phyloP scores from a whole-genome alignment of 148 eudicot species.

The Agrostemma githago region DNA sequence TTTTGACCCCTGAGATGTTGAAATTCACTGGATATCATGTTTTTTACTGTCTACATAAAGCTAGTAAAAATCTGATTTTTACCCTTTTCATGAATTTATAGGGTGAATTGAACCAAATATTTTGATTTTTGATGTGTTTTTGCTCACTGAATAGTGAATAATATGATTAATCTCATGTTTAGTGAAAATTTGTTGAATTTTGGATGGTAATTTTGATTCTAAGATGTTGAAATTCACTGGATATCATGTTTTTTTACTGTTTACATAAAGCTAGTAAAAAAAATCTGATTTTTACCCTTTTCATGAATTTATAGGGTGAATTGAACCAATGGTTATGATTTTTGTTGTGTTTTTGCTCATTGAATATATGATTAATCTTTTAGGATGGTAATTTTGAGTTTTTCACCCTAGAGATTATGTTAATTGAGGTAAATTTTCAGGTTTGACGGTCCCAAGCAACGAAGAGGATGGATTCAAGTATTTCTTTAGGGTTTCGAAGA shows the following conservation, averaged over 20 bases:
- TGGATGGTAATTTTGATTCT: neutral
- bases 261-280: no score
- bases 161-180: neutral
- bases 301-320: no score
- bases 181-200: neutral
- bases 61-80: neutral
- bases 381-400: no score
- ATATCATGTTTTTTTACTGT: neutral
- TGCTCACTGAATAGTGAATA: neutral
- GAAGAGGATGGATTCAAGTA: slow-evolving; percentile 86
- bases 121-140: neutral
- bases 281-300: no score
- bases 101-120: neutral
- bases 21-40: neutral
- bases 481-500: slow-evolving; percentile 85
- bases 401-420: slow-evolving; percentile 6
- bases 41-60: no score
- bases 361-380: no score
- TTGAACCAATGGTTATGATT: no score
- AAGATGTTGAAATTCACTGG: slow-evolving; percentile 15
- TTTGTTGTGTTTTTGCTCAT: no score
- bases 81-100: neutral
- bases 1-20: neutral
- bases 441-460: slow-evolving; percentile 45
- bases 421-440: slow-evolving; percentile 33